Evolutionary conservation across 2,329 filamentous ascomycete species (phyloP), one percentile per base, ranked within the genome.

Genomic region (Pezizomycotina sp.): DNA sequence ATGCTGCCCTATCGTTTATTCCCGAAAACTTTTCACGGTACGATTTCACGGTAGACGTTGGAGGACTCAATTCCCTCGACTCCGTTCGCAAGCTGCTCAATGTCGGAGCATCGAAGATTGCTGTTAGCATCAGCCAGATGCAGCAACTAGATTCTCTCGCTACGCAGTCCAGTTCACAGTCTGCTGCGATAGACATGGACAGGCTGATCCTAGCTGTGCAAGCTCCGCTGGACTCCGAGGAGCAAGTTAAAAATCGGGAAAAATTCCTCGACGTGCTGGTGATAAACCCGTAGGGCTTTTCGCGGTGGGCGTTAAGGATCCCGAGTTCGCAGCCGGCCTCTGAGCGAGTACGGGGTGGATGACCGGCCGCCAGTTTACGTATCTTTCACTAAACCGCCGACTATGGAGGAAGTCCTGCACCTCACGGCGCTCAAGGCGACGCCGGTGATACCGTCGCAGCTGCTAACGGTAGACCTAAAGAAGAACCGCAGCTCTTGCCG

Each of bases 21-120:
- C 63, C 65, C 36, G 57, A 65, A 33, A 67, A 71, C 26, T 66
- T 72, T 46, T 60, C 63, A 35, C 57, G 58, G 6, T 66, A 70
- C 34, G 57, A 64, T 47, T 69, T 79, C 47, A 83, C 78, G 55
- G 69, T 92, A 48, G 81, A 92, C 51, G 82, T 74, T 32, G 76
- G 78, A 4, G 60, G 61, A 14, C 64, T 95, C 24, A 57, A 68
- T 20, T 72, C 73, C 7, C 62, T 64, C 36, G 76, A 83, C 48
- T 77, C 91, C 46, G 64, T 95, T 22, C 61, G 86, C 35, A 69
- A 77, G 29, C 66, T 95, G 22, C 71, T 98, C 37, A 80, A 98
- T 56, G 70, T 74, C 46, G 89, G 89, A 42, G 82, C 83, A 5
- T 70, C 74, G 34, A 89, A 77, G 55, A 76, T 89, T 45, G 89